Evolutionary conservation across 2,329 filamentous ascomycete species (phyloP).

Genomic region (Fusarium succisae): DNA sequence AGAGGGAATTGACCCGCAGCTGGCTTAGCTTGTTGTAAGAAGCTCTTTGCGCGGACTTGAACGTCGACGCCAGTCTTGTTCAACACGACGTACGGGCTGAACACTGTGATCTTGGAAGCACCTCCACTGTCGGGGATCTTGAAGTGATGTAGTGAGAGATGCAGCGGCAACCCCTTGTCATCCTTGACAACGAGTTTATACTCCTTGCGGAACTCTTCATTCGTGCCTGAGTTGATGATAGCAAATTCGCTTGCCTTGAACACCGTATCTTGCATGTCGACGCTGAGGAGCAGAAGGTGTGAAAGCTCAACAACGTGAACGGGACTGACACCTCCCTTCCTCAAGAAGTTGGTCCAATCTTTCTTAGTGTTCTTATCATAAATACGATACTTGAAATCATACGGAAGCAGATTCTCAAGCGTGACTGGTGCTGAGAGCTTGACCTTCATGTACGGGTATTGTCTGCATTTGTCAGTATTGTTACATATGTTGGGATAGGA

Average conservation of each 20-base stretch:
- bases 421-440: conserved; percentile 92
- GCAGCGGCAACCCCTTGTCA: conserved; percentile 78
- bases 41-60: conserved; percentile 86
- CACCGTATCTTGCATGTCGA: conserved; percentile 95
- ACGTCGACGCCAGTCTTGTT: conserved; percentile 95
- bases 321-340: conserved; percentile 95
- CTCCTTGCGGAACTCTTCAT: conserved; percentile 90
- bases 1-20: conserved; percentile 82
- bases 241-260: conserved; percentile 97
- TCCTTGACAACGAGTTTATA: conserved; percentile 84
- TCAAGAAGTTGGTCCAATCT: conserved; percentile 98
- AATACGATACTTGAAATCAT: conserved; percentile 99
- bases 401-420: conserved; percentile 92
- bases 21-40: conserved; percentile 82
- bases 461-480: conserved; percentile 54
- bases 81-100: conserved; percentile 91
- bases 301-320: conserved; percentile 97
- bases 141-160: conserved; percentile 90
- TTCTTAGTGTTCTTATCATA: conserved; percentile 99
- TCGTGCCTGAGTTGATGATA: conserved; percentile 90
- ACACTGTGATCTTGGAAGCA: conserved; percentile 94
- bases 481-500: too few relatives aligned
- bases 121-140: conserved; percentile 90
- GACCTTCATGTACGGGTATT: conserved; percentile 94
- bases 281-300: conserved; percentile 88